Conservation (phyloP, 1,284 basidiomycete species). For the Jaminaea rosea region DNA sequence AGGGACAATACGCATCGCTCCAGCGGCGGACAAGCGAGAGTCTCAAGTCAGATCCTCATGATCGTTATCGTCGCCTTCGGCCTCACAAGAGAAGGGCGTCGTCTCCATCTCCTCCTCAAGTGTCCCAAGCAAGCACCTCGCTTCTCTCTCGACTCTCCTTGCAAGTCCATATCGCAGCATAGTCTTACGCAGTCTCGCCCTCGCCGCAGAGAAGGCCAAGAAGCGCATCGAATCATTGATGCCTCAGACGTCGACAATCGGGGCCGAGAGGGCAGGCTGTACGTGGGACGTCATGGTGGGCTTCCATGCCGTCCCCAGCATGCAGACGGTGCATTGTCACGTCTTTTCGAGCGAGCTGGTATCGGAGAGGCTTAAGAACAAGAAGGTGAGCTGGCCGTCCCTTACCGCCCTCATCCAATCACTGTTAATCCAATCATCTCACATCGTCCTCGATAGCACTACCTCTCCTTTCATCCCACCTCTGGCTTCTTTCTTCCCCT, state of each 20-base stretch:
- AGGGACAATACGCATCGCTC: too few relatives aligned
- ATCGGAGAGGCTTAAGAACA: slow-evolving; percentile 67
- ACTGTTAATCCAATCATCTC: too few relatives aligned
- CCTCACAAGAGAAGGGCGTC: too few relatives aligned
- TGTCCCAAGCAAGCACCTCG: slow-evolving; percentile 24
- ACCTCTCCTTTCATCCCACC: slow-evolving; percentile 83
- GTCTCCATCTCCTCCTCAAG: too few relatives aligned
- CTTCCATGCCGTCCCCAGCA: slow-evolving; percentile 70
- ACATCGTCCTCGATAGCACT: slow-evolving; percentile 52
- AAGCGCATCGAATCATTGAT: slow-evolving; percentile 69
- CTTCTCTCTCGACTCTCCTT: slow-evolving; percentile 19
- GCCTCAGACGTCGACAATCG: slow-evolving; percentile 52
- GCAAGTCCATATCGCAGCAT: slow-evolving; percentile 22
- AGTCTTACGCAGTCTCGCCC: slow-evolving; percentile 19
- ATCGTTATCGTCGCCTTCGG: too few relatives aligned
- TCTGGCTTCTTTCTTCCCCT: slow-evolving; percentile 77
- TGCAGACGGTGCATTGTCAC: slow-evolving; percentile 56
- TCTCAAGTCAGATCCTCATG: too few relatives aligned
- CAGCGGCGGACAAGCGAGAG: too few relatives aligned
- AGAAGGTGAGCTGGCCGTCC: slow-evolving; percentile 50
- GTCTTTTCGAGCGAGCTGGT: slow-evolving; percentile 75
- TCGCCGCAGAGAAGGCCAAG: slow-evolving; percentile 13
- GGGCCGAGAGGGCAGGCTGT: slow-evolving; percentile 5
- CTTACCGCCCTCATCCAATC: not conserved
- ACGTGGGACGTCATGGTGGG: slow-evolving; percentile 51